phyloP scores from a whole-genome alignment of 2,329 filamentous ascomycete genomes.

The Botrytis elliptica region DNA sequence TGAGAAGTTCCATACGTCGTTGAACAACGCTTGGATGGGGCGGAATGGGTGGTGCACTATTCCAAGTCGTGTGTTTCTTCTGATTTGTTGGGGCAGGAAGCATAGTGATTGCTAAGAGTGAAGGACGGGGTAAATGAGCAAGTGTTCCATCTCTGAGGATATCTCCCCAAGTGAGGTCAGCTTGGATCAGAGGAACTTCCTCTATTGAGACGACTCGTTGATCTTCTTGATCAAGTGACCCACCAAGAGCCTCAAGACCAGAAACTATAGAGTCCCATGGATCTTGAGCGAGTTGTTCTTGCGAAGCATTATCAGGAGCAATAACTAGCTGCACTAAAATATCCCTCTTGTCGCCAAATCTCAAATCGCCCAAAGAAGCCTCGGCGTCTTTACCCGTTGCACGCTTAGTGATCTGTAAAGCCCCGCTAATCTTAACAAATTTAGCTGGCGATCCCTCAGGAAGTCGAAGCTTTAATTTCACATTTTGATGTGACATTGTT shows the following conservation, averaged over 20 bases:
- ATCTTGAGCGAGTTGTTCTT: constrained; percentile 84
- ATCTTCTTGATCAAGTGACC: constrained; percentile 81
- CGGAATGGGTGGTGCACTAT: constrained; percentile 75
- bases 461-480: constrained; percentile 88
- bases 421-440: constrained; percentile 97
- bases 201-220: constrained; percentile 82
- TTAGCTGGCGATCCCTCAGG: constrained; percentile 96
- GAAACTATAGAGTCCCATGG: constrained; percentile 98
- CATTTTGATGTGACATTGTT: constrained; percentile 95
- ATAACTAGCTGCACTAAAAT: constrained; percentile 94
- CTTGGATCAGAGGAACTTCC: constrained; percentile 92
- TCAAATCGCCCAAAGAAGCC: constrained; percentile 83
- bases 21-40: constrained; percentile 95
- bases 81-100: constrained; percentile 63
- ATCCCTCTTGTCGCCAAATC: constrained; percentile 93
- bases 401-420: constrained; percentile 92
- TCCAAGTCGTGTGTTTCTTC: constrained; percentile 64
- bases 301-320: constrained; percentile 74
- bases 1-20: constrained; percentile 93
- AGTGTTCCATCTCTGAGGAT: constrained; percentile 85
- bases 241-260: constrained; percentile 87
- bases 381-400: constrained; percentile 94
- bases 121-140: constrained; percentile 83
- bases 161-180: constrained; percentile 90
- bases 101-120: constrained; percentile 93